A percentile compares a stretch with the other conserved stretches of the same genome.
These are phyloP conservation scores for Inonotus hispidus DNA, from an alignment of 1,284 basidiomycete genomes.

Conservation along the genomic window DNA sequence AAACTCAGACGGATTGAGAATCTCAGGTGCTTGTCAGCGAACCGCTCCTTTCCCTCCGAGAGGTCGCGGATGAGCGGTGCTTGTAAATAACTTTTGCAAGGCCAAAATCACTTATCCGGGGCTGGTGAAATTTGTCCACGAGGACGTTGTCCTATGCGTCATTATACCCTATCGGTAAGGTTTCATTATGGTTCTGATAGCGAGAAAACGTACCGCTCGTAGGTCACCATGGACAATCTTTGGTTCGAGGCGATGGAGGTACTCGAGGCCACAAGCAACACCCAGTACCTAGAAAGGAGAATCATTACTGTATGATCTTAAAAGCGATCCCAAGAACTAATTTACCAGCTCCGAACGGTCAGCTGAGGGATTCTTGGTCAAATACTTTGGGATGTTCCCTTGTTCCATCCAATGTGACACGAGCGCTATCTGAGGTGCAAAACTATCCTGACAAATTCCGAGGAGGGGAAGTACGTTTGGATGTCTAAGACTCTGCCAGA, in stretches of 20 bases:
- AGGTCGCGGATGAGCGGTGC: background rate
- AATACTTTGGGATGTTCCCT: constrained; percentile 4
- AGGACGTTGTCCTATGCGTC: constrained; percentile 9
- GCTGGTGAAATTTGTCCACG: constrained; percentile 1
- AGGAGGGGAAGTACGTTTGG: constrained; percentile 13
- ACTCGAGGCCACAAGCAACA: constrained; percentile 9
- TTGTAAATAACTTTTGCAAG: constrained; percentile 7
- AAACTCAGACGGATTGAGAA: background rate
- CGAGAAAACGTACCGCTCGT: constrained; percentile 2
- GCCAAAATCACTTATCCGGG: constrained; percentile 12
- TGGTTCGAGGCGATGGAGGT: constrained; percentile 5
- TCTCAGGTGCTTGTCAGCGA: constrained; percentile 14
- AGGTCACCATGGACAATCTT: constrained; percentile 11
- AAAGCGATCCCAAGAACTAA: background rate
- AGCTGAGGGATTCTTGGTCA: background rate
- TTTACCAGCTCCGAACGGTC: background rate
- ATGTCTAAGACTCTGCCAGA: constrained; percentile 9
- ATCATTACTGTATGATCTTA: background rate
- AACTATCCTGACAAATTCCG: background rate
- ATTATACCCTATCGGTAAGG: background rate
- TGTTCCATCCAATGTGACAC: constrained; percentile 12
- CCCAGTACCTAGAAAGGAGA: background rate
- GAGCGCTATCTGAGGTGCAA: background rate
- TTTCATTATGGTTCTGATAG: background rate
- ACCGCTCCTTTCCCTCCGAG: constrained; percentile 6